A percentile compares a stretch with the other conserved stretches of the same genome.
Conservation (phyloP, 768 basidiomycete species). For the Cubamyces sp. region DNA sequence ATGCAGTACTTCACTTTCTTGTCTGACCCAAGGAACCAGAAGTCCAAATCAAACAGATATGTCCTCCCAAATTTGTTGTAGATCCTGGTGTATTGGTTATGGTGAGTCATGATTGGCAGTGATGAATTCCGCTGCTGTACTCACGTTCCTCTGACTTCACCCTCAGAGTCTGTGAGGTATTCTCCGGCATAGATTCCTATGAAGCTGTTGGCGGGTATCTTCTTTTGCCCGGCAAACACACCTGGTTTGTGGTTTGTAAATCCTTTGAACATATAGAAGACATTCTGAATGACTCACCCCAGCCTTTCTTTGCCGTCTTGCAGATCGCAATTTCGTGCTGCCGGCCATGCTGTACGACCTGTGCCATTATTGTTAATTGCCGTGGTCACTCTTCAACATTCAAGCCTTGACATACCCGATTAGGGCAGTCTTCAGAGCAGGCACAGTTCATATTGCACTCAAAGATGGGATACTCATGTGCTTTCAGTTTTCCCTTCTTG, state of each 20-base stretch:
- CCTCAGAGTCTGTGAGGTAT: conserved; percentile 68
- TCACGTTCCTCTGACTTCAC: conserved; percentile 68
- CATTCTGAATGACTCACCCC: conserved; percentile 57
- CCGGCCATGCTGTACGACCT: conserved; percentile 88
- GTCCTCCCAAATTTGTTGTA: conserved; percentile 77
- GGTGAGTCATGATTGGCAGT: background rate
- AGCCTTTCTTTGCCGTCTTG: conserved; percentile 79
- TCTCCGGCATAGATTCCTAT: conserved; percentile 89
- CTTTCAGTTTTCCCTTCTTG: conserved; percentile 51
- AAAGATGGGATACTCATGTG: conserved; percentile 64
- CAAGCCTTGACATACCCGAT: conserved; percentile 60
- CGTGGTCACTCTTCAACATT: background rate
- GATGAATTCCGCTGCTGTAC: conserved; percentile 30
- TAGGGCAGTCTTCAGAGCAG: conserved; percentile 81
- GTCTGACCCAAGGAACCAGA: conserved; percentile 57
- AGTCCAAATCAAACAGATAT: conserved; percentile 85
- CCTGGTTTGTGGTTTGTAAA: conserved; percentile 45
- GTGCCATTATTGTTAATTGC: background rate
- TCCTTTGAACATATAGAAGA: background rate
- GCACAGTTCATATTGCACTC: conserved; percentile 86
- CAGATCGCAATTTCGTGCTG: conserved; percentile 62
- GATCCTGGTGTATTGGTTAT: conserved; percentile 44
- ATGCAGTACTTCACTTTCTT: conserved; percentile 56
- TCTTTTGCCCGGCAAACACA: conserved; percentile 66
- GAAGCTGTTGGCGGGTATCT: conserved; percentile 70